phyloP scores from a whole-genome alignment of 2,329 filamentous ascomycete species.

The Hypoxylon sp. region DNA sequence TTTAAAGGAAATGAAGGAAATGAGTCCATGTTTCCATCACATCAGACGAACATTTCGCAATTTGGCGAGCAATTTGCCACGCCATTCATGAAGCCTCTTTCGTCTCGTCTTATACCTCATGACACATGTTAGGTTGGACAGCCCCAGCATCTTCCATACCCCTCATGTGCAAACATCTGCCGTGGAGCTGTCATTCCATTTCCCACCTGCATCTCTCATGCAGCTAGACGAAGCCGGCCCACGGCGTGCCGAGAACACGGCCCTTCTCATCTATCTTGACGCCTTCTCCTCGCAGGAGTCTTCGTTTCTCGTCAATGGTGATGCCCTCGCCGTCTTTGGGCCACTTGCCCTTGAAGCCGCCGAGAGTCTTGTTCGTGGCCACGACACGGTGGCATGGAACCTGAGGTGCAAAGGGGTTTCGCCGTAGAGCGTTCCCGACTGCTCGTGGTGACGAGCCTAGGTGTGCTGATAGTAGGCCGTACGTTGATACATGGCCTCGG shows the following conservation, averaged over 20 bases:
- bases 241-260: constrained; percentile 71
- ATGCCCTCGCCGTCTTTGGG: constrained; percentile 72
- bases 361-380: constrained; percentile 78
- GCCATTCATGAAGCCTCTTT: not conserved
- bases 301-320: constrained; percentile 75
- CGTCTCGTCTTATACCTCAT: not conserved
- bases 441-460: constrained; percentile 59
- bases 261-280: constrained; percentile 74
- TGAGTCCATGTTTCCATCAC: not conserved
- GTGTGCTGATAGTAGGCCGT: constrained; percentile 75
- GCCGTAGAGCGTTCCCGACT: constrained; percentile 67
- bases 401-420: constrained; percentile 85
- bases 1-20: not conserved
- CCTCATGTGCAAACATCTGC: no score
- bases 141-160: not conserved
- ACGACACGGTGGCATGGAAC: constrained; percentile 84
- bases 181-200: no score
- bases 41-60: not conserved
- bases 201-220: not conserved
- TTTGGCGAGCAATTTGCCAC: no score
- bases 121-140: not conserved
- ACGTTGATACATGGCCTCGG: constrained; percentile 80
- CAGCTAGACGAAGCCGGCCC: constrained; percentile 57
- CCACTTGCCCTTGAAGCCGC: constrained; percentile 79
- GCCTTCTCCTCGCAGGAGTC: constrained; percentile 73